Base-by-base conservation (phyloP, 2,329 filamentous ascomycete species). In the Calonectria pauciramosa region DNA sequence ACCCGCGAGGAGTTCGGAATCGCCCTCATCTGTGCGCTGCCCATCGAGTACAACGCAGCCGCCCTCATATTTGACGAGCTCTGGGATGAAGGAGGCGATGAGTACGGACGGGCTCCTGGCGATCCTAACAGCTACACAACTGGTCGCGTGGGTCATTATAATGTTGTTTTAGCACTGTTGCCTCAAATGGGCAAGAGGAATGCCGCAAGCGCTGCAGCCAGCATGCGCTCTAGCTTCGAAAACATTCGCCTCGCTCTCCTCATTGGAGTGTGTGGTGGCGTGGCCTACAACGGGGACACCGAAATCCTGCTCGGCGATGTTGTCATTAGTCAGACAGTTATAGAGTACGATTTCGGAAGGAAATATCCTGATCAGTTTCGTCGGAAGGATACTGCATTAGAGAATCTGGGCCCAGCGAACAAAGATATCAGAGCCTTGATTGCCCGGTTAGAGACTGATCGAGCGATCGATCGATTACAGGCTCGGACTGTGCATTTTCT, bases 201-300 rank as follows among this genome's bases (percentile, higher is more conserved):
- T 32, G 80, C 83, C 0, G 82, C 83, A 6, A 76, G 71, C 23
- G 77, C 79, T 0, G 78, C 83, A 1, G 73, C 79, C 0, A 81
- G 76, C 34, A 73, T 86, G 14, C 79, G 80, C 0, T 78, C 77
- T 11, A 87, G 83, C 68, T 88, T 84, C 60, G 66, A 69, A 0
- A 70, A 74, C 9, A 60, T 88, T 14, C 79, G 76, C 41, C 73
- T 87, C 0, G 83, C 78, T 4, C 67, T 88, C 1, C 56, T 87
- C 1, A 84, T 86, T 7, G 86, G 86, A 1, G 79, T 87, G 1
- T 87, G 85, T 69, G 86, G 85, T 10, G 85, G 82, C 26, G 79
- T 82, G 8, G 84, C 86, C 20, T 41, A 59, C 64, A n/a, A 26
- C 38, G 18, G 68, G 56, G 5, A 51, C 36, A 11, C 79, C 83